A percentile compares a stretch with the other conserved stretches of the same genome.
Evolutionary conservation across 2,329 filamentous ascomycete genomes (phyloP).

Genomic region (Ciborinia camelliae): DNA sequence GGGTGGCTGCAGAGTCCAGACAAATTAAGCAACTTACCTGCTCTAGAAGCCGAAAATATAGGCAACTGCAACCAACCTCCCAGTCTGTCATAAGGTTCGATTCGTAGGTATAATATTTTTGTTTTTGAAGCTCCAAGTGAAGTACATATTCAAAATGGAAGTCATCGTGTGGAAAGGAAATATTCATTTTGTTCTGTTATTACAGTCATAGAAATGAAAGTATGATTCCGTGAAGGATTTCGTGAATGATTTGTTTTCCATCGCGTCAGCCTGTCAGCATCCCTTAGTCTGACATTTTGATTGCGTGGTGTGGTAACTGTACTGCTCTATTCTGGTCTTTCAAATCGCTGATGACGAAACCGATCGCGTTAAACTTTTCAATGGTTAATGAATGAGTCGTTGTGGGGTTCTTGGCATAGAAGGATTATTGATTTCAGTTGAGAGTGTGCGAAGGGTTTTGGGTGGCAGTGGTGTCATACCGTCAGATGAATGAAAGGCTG

Average conservation of each 20-base stretch:
- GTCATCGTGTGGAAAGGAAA: too few species aligned
- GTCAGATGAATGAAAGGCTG: background rate
- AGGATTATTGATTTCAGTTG: background rate
- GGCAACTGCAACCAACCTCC: too few species aligned
- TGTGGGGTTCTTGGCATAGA: background rate
- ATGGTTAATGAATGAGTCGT: background rate
- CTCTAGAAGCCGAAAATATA: too few species aligned
- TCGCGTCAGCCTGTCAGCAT: background rate
- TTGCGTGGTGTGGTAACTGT: too few species aligned
- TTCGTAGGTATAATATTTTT: too few species aligned
- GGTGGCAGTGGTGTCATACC: background rate
- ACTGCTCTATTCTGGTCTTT: background rate
- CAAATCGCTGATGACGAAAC: too few species aligned
- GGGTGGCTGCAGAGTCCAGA: constrained; percentile 7
- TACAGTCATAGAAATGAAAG: background rate
- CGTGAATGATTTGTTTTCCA: background rate
- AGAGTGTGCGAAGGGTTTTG: background rate
- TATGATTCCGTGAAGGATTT: background rate
- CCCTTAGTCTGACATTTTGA: background rate
- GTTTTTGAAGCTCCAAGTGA: too few species aligned
- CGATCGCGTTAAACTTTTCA: background rate
- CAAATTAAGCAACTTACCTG: too few species aligned
- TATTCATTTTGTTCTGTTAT: background rate
- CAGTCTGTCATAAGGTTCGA: too few species aligned
- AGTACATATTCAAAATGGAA: too few species aligned